phyloP scores from a whole-genome alignment of 2,329 filamentous ascomycete genomes.

The Geosmithia morbida region DNA sequence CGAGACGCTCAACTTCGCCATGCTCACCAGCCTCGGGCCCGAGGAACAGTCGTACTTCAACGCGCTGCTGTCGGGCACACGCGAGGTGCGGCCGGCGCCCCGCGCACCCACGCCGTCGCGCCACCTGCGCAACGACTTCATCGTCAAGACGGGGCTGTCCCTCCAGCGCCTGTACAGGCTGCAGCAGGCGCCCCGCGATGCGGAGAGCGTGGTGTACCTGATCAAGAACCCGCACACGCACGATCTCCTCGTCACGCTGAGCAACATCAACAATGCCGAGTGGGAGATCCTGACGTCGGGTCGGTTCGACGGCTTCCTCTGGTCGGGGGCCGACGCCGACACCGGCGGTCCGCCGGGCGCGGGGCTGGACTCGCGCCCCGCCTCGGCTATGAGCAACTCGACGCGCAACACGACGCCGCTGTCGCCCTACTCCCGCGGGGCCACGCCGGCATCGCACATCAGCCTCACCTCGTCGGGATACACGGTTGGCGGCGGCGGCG shows the following conservation, averaged over 20 bases:
- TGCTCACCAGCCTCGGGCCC: slow-evolving; percentile 70
- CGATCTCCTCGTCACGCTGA: slow-evolving; percentile 73
- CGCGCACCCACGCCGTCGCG: slow-evolving; percentile 52
- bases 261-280: slow-evolving; percentile 79
- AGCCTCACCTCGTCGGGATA: slow-evolving; percentile 32
- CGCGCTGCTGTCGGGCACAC: slow-evolving; percentile 52
- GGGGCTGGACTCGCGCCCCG: slow-evolving; percentile 14
- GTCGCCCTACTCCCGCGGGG: slow-evolving; percentile 35
- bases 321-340: slow-evolving; percentile 62
- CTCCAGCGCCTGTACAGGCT: slow-evolving; percentile 79
- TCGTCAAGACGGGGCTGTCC: slow-evolving; percentile 62
- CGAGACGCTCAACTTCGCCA: slow-evolving; percentile 85
- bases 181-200: slow-evolving; percentile 58
- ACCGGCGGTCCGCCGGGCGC: neutral
- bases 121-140: slow-evolving; percentile 48
- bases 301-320: slow-evolving; percentile 88
- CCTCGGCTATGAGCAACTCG: slow-evolving; percentile 10
- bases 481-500: slow-evolving; percentile 7
- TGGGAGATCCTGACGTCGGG: slow-evolving; percentile 94
- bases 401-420: slow-evolving; percentile 32
- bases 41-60: slow-evolving; percentile 72
- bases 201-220: slow-evolving; percentile 74
- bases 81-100: slow-evolving; percentile 37
- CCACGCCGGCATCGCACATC: slow-evolving; percentile 45
- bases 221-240: slow-evolving; percentile 72